Evolutionary conservation across 2,329 filamentous ascomycete species (phyloP).

Genomic region (Sphaerostilbella broomeana): DNA sequence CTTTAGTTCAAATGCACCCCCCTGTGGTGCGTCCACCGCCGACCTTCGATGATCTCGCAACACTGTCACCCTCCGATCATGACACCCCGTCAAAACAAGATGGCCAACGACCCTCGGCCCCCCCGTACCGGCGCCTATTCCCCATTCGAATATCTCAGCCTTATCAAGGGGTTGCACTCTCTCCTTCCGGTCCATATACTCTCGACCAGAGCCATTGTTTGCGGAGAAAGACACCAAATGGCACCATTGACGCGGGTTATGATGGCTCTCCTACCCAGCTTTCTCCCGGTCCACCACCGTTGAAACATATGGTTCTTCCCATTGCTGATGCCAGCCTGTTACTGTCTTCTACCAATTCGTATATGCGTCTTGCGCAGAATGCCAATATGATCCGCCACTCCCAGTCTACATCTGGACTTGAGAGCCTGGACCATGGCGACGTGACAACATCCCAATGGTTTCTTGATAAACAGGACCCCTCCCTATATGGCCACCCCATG

Average conservation of each 20-base stretch:
- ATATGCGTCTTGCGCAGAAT: too few species aligned
- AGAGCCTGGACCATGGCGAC: neutral
- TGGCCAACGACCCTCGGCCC: constrained; percentile 24
- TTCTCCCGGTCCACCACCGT: constrained; percentile 64
- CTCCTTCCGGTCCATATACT: constrained; percentile 18
- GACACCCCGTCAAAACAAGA: constrained; percentile 14
- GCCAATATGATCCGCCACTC: too few species aligned
- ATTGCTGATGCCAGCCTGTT: too few species aligned
- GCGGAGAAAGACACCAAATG: constrained; percentile 86
- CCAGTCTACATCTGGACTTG: too few species aligned
- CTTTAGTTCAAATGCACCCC: constrained; percentile 46
- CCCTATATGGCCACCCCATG: constrained; percentile 3
- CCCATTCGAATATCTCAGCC: constrained; percentile 29
- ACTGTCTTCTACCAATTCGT: too few species aligned
- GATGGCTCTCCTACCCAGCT: constrained; percentile 75
- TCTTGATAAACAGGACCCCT: constrained; percentile 1
- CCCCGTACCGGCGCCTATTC: constrained; percentile 23
- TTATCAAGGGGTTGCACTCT: constrained; percentile 16
- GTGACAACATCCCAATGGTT: constrained; percentile 8
- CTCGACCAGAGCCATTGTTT: constrained; percentile 63
- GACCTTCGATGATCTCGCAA: constrained; percentile 31
- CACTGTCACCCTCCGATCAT: constrained; percentile 17
- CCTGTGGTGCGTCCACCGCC: constrained; percentile 40
- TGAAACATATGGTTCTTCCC: constrained; percentile 77
- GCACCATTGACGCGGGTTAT: constrained; percentile 87